A percentile compares a stretch with the other conserved stretches of the same genome.
Evolutionary conservation across 148 eudicot species (phyloP).

Genomic region (Rhododendron henanense): DNA sequence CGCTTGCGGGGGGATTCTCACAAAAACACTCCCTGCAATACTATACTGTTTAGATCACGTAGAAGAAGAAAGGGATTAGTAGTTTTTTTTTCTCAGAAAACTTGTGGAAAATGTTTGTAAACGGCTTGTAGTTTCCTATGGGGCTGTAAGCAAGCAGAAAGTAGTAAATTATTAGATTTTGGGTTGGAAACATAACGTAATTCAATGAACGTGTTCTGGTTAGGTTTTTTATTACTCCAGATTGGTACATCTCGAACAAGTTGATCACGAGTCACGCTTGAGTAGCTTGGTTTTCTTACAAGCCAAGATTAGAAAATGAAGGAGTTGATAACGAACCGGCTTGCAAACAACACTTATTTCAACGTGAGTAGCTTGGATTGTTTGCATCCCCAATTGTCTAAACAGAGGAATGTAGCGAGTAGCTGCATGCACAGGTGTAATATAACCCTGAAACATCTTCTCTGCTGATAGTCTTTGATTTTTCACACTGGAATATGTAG

Average conservation of each 20-base stretch:
- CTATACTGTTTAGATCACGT: too few relatives aligned
- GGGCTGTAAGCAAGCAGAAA: background rate
- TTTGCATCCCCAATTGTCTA: background rate
- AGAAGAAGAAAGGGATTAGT: background rate
- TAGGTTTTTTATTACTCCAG: background rate
- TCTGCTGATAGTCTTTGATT: background rate
- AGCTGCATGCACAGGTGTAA: background rate
- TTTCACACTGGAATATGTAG: background rate
- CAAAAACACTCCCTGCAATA: too few relatives aligned
- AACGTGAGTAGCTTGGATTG: background rate
- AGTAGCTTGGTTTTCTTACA: background rate
- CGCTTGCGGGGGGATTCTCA: too few relatives aligned
- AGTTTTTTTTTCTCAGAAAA: background rate
- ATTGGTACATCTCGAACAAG: background rate
- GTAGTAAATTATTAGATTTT: background rate
- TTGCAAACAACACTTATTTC: background rate
- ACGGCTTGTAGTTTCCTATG: background rate
- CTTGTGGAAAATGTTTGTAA: background rate
- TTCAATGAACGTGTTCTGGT: background rate
- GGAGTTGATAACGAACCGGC: background rate
- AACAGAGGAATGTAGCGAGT: background rate
- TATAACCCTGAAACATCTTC: background rate
- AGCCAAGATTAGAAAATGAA: background rate
- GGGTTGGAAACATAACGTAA: background rate
- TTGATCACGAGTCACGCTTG: background rate